Evolutionary conservation across 345 rosid genomes (phyloP).

Genomic region (Geranium rotundifolium): DNA sequence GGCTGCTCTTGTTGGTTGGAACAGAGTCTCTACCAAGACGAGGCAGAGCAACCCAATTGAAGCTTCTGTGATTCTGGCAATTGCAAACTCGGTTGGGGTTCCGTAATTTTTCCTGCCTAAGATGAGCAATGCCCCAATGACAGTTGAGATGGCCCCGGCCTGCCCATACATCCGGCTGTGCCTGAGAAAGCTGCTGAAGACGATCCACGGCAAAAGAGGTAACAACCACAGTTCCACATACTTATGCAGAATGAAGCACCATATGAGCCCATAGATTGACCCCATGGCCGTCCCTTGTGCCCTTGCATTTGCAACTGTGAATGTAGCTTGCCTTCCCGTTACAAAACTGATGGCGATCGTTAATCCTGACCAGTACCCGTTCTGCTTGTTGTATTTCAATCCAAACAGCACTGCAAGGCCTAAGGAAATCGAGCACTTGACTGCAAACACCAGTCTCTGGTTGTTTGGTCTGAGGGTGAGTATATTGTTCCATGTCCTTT

Average conservation of each 20-base stretch:
- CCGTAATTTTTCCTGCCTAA: conserved; percentile 54
- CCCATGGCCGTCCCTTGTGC: conserved; percentile 71
- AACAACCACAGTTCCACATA: conserved; percentile 33
- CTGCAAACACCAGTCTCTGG: conserved; percentile 38
- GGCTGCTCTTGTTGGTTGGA: conserved; percentile 45
- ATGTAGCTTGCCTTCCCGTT: conserved; percentile 42
- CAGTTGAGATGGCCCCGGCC: conserved; percentile 48
- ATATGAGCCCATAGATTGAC: conserved; percentile 54
- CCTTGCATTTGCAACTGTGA: conserved; percentile 47
- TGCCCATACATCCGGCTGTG: conserved; percentile 58
- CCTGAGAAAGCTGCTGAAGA: conserved; percentile 42
- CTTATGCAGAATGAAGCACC: conserved; percentile 32
- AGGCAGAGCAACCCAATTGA: conserved; percentile 53
- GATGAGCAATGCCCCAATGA: conserved; percentile 47
- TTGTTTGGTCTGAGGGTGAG: conserved; percentile 12
- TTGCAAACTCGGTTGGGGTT: conserved; percentile 41
- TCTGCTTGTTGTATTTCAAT: conserved; percentile 30
- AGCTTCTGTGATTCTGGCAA: conserved; percentile 45
- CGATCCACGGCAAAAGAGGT: conserved; percentile 58
- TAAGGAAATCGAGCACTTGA: conserved; percentile 46
- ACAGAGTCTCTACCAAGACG: conserved; percentile 30
- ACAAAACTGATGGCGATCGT: conserved; percentile 57
- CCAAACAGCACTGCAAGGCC: conserved; percentile 60
- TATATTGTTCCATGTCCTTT: conserved; percentile 6
- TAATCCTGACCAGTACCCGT: conserved; percentile 74